Base-by-base conservation (phyloP, 768 basidiomycete species). In the Calvatia gigantea region DNA sequence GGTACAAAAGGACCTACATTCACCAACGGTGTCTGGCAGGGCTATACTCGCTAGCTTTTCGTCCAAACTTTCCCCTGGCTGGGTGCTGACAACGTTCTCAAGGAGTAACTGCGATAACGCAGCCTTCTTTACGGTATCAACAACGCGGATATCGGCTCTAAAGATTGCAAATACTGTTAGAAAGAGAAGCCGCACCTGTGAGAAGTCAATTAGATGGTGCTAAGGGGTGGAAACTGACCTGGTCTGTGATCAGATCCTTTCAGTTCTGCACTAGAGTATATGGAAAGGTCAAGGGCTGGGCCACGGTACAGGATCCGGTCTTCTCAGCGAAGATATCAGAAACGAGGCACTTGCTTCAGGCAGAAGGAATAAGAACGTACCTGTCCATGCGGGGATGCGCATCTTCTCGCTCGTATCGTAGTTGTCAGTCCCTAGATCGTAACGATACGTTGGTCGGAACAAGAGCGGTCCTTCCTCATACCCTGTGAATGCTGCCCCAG, bases 391-490 rank as follows among this genome's bases (percentile, higher is more conserved):
- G 4, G 97, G 97, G 65, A 97, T 88, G 23, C 97, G 83, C 81
- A 87, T 84, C 75, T 98, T 99, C 71, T 98, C 97, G 66, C 92
- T 91, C 12, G 92, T 89, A 68, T 99, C 97, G 67, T 98, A 99
- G 45, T 78, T 77, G 59, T 97, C 89, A 7, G 94, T 85, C 8
- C 85, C 83, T 5, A 87, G 65, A 65, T 89, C 86, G 65, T 95
- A 98, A 60, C 92, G 90, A 73, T 99, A 98, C 2, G 96, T 99
- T 6, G 97, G 97, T 12, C 84, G 76, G 73, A 99, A 99, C n/a
- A 90, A 65, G 15, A 98, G 68, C 0, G 91, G 91, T 0, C 93
- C 96, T 70, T 99, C 97, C 53, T 86, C 79, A 61, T 92, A 98
- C 14, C 88, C 91, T 14, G 69, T 65, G 63, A 98, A 99, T 2